phyloP scores from a whole-genome alignment of 768 basidiomycete species.

The Boletus sp. region DNA sequence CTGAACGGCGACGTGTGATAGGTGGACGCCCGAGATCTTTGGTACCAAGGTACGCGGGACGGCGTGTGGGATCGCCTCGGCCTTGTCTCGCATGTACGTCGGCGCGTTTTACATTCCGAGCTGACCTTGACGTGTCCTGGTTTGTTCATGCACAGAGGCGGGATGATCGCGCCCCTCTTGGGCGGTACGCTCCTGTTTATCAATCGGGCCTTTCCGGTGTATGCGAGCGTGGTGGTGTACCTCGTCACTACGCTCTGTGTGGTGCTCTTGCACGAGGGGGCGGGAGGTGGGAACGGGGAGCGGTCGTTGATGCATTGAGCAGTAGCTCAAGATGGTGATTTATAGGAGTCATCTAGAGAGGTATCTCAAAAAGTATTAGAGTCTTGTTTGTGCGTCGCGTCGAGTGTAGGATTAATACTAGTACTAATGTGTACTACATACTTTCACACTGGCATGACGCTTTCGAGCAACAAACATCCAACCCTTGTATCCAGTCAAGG shows the following conservation, averaged over 20 bases:
- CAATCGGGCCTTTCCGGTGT: conserved; percentile 70
- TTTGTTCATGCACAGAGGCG: conserved; percentile 52
- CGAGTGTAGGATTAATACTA: too few relatives aligned
- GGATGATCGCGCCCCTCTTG: conserved; percentile 83
- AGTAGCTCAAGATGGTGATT: too few relatives aligned
- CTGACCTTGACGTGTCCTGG: not conserved
- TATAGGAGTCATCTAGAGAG: too few relatives aligned
- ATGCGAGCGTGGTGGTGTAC: conserved; percentile 68
- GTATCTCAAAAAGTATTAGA: too few relatives aligned
- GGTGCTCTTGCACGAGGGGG: conserved; percentile 53
- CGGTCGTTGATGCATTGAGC: conserved; percentile 20
- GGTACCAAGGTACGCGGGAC: conserved; percentile 84
- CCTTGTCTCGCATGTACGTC: conserved; percentile 77
- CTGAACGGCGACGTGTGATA: conserved; percentile 5
- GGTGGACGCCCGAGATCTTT: conserved; percentile 88
- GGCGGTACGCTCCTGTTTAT: conserved; percentile 73
- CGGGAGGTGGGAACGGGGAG: conserved; percentile 19
- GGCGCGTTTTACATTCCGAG: not conserved
- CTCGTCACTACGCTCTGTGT: conserved; percentile 61
- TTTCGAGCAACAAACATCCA: too few relatives aligned
- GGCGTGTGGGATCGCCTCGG: conserved; percentile 85
- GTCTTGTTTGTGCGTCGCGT: too few relatives aligned
- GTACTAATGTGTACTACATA: too few relatives aligned
- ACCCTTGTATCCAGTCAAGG: too few relatives aligned
- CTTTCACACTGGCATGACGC: too few relatives aligned